Evolutionary conservation across 176 grass and related monocot genomes (phyloP).

Genomic region (Raddia guianensis): DNA sequence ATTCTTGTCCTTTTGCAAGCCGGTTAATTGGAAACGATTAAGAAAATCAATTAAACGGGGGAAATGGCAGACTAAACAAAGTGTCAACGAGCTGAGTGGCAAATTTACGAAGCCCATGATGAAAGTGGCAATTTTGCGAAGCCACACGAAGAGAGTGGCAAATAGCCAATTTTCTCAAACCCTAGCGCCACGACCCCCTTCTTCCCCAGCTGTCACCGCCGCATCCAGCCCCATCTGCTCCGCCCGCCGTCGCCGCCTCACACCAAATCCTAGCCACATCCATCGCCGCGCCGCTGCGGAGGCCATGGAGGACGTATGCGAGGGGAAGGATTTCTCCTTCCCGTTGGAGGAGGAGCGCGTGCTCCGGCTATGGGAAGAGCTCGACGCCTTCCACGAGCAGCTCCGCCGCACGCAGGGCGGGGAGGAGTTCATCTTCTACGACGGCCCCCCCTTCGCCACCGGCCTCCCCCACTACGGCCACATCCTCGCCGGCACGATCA

Average conservation of each 20-base stretch:
- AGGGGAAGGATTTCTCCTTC: constrained; percentile 96
- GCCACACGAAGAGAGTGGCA: too few relatives aligned
- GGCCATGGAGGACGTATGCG: constrained; percentile 84
- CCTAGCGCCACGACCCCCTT: too few relatives aligned
- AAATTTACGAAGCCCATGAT: too few relatives aligned
- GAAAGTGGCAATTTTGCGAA: too few relatives aligned
- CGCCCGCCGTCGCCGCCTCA: constrained; percentile 5
- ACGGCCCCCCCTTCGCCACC: constrained; percentile 88
- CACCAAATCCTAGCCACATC: constrained; percentile 5
- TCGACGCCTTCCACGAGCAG: constrained; percentile 85
- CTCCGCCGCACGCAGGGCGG: constrained; percentile 73
- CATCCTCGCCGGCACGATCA: constrained; percentile 98
- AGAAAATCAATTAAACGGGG: too few relatives aligned
- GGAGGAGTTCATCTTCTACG: constrained; percentile 97
- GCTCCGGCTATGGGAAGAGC: constrained; percentile 55
- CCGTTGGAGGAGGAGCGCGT: constrained; percentile 71
- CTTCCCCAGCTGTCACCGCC: neutral
- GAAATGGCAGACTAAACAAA: too few relatives aligned
- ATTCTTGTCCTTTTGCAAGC: too few relatives aligned
- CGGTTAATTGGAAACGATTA: too few relatives aligned
- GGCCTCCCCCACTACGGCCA: constrained; percentile 95
- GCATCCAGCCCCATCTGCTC: neutral
- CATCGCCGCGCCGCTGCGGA: neutral
- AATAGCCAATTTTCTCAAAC: too few relatives aligned
- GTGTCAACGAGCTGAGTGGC: too few relatives aligned